A percentile compares a stretch with the other conserved stretches of the same genome.
Evolutionary conservation across 2,329 filamentous ascomycete species (phyloP).

Genomic region (Arthrobotrys sinensis): DNA sequence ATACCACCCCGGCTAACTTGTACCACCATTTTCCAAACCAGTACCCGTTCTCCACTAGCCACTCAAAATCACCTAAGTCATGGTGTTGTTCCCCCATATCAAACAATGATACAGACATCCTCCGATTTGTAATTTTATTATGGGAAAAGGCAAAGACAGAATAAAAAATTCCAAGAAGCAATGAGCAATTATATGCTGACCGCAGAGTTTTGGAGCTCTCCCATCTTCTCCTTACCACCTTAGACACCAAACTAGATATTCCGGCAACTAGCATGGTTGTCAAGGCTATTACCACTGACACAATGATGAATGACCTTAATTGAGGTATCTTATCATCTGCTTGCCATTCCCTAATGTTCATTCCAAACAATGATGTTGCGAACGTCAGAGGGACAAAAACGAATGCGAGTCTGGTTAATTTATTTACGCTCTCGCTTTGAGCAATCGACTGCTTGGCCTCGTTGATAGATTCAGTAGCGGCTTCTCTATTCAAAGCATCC

Average conservation of each 20-base stretch:
- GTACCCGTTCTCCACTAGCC: conserved; percentile 46
- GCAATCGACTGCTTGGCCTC: conserved; percentile 65
- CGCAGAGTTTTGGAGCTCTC: conserved; percentile 40
- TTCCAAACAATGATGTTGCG: conserved; percentile 68
- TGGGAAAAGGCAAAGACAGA: conserved; percentile 37
- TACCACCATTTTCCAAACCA: conserved; percentile 50
- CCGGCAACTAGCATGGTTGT: conserved; percentile 38
- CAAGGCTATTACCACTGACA: conserved; percentile 31
- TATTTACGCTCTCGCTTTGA: conserved; percentile 66
- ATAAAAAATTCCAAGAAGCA: conserved; percentile 40
- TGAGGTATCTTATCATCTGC: conserved; percentile 54
- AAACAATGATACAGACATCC: conserved; percentile 45
- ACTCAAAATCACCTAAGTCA: conserved; percentile 47
- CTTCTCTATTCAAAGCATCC: conserved; percentile 54
- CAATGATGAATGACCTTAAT: conserved; percentile 46
- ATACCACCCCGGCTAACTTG: conserved; percentile 15
- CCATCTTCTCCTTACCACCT: conserved; percentile 25
- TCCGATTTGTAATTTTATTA: conserved; percentile 32
- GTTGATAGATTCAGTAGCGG: conserved; percentile 56
- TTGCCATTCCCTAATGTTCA: conserved; percentile 67
- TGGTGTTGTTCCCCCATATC: conserved; percentile 34
- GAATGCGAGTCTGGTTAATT: conserved; percentile 69
- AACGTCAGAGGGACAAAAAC: conserved; percentile 70
- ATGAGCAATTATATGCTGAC: conserved; percentile 47
- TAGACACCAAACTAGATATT: conserved; percentile 21